Percentiles rank a stretch among this genome's conserved stretches.
These are phyloP conservation scores for Naumovozyma baii DNA, from an alignment of 805 yeast species.

Conservation along the genomic window DNA sequence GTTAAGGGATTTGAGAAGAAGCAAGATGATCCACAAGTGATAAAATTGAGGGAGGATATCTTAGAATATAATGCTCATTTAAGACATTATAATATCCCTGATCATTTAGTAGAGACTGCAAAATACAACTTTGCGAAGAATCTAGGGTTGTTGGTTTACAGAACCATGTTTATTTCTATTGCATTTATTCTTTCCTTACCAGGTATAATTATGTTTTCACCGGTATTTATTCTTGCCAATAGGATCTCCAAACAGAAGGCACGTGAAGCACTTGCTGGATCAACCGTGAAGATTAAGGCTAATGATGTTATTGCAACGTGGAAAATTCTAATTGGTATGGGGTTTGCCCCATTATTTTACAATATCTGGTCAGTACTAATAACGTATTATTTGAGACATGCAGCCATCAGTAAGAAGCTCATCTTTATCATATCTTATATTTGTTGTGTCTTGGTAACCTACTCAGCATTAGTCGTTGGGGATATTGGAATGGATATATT, in stretches of 20 bases:
- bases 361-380: slow-evolving; percentile 66
- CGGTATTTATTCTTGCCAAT: slow-evolving; percentile 75
- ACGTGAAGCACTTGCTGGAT: slow-evolving; percentile 66
- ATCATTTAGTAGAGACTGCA: slow-evolving; percentile 42
- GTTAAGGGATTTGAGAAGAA: slow-evolving; percentile 71
- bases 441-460: slow-evolving; percentile 65
- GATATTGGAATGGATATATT: slow-evolving; percentile 87
- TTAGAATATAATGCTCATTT: slow-evolving; percentile 65
- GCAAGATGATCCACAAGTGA: slow-evolving; percentile 59
- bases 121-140: slow-evolving; percentile 43
- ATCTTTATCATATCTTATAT: slow-evolving; percentile 48
- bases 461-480: slow-evolving; percentile 84
- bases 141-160: slow-evolving; percentile 42
- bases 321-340: slow-evolving; percentile 86
- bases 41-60: slow-evolving; percentile 51
- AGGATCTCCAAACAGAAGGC: slow-evolving; percentile 66
- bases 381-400: slow-evolving; percentile 21
- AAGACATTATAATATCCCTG: slow-evolving; percentile 52
- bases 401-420: slow-evolving; percentile 26
- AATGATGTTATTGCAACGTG: slow-evolving; percentile 94
- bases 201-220: slow-evolving; percentile 79
- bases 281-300: slow-evolving; percentile 85
- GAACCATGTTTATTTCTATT: slow-evolving; percentile 47
- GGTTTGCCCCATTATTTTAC: slow-evolving; percentile 80
- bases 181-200: slow-evolving; percentile 67